These are phyloP conservation scores for Cyanidium caldarium DNA, from an alignment of 23 red algal species.

Conservation along the genomic window DNA sequence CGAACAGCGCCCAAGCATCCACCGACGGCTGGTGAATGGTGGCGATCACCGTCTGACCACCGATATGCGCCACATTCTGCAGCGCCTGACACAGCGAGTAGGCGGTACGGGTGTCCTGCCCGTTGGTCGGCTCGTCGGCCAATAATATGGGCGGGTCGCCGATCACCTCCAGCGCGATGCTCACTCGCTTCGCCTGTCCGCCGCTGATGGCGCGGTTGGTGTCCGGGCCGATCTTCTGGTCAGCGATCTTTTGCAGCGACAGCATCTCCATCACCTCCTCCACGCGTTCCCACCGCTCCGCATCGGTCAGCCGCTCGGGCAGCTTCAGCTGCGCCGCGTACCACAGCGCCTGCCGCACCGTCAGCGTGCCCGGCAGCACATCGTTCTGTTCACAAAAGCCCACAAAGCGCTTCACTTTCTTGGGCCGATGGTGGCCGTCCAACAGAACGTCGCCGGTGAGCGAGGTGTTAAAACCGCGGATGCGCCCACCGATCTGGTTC, in stretches of 20 bases:
- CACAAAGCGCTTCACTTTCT: conserved; percentile 3
- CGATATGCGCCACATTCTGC: conserved; percentile 18
- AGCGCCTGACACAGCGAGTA: conserved; percentile 6
- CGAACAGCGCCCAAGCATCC: conserved; percentile 20
- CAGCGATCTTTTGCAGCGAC: conserved; percentile 2
- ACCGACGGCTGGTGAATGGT: conserved; percentile 40
- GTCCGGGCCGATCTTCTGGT: conserved; percentile 7
- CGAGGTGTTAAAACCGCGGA: neutral
- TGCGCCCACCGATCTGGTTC: conserved; percentile 13
- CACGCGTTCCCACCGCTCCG: conserved; percentile 9
- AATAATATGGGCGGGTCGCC: conserved; percentile 19
- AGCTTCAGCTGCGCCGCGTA: conserved; percentile 11
- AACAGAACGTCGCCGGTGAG: conserved; percentile 15
- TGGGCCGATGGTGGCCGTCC: neutral
- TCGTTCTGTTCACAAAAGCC: conserved; percentile 21
- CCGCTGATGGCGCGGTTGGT: conserved; percentile 7
- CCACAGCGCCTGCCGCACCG: conserved; percentile 26
- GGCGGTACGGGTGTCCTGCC: conserved; percentile 20
- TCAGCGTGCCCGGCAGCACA: conserved; percentile 6
- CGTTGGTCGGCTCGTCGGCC: conserved; percentile 27
- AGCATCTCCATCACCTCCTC: conserved; percentile 25
- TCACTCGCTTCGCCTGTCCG: conserved; percentile 12
- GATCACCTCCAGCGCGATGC: conserved; percentile 11
- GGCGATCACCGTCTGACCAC: conserved; percentile 6
- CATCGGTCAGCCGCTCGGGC: neutral